Conservation (phyloP, 768 basidiomycete genomes). For the Phylloporus scabripes region DNA sequence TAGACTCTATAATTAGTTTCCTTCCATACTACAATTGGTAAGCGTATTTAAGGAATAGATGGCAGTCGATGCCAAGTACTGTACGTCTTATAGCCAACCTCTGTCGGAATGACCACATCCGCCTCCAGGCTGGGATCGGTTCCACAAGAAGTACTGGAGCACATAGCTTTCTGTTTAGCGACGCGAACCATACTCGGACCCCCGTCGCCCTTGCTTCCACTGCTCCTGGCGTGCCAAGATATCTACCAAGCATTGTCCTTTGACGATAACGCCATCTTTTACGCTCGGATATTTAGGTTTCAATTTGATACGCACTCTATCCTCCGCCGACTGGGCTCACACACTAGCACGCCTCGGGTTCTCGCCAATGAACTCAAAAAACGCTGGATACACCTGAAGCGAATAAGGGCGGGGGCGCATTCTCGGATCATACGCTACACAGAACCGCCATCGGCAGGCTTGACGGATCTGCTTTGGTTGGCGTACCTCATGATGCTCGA, state of each 20-base stretch:
- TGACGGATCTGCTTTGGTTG: constrained; percentile 50
- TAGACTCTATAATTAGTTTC: background rate
- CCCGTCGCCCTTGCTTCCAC: constrained; percentile 50
- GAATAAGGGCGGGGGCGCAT: constrained; percentile 40
- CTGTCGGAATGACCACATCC: constrained; percentile 10
- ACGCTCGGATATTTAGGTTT: constrained; percentile 59
- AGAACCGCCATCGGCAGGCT: constrained; percentile 5
- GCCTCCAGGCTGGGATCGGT: constrained; percentile 40
- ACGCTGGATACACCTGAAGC: constrained; percentile 54
- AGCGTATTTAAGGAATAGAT: background rate
- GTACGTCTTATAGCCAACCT: background rate
- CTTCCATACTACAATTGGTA: constrained; percentile 6
- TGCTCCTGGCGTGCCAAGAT: constrained; percentile 47
- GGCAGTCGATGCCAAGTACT: background rate
- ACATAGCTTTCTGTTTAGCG: constrained; percentile 64
- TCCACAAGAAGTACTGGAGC: constrained; percentile 75
- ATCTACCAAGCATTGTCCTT: constrained; percentile 48
- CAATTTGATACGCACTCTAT: constrained; percentile 62
- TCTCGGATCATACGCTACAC: constrained; percentile 13
- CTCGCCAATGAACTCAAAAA: constrained; percentile 60
- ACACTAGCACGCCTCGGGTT: constrained; percentile 35
- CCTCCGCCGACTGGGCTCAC: constrained; percentile 43
- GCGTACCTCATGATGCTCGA: constrained; percentile 78
- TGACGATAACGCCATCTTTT: constrained; percentile 57
- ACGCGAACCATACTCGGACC: constrained; percentile 53